Percentiles rank a stretch among this genome's conserved stretches.
Conservation (phyloP, 139 green algal species). For the Chlorella vulgaris region DNA sequence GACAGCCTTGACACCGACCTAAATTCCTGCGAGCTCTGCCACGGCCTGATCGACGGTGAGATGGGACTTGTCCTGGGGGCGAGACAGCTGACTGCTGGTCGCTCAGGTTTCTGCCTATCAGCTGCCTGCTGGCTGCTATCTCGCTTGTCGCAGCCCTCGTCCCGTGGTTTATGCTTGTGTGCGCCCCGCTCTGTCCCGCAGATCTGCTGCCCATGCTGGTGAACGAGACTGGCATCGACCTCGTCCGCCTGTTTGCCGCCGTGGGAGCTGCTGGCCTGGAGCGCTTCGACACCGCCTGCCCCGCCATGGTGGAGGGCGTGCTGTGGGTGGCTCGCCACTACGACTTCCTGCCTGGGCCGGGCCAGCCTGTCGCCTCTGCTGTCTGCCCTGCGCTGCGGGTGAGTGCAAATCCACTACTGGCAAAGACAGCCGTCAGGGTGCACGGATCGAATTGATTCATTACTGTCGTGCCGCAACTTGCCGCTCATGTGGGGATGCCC, state of each 20-base stretch:
- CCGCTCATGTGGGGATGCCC: too few relatives aligned
- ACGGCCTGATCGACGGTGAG: background rate
- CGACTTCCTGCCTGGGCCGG: background rate
- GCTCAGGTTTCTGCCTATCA: background rate
- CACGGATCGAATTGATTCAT: too few relatives aligned
- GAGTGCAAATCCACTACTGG: too few relatives aligned
- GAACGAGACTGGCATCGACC: background rate
- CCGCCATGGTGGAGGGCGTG: conserved; percentile 6
- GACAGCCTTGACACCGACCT: background rate
- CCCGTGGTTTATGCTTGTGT: too few relatives aligned
- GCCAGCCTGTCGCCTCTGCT: background rate
- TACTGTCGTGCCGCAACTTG: too few relatives aligned
- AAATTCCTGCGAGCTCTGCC: background rate
- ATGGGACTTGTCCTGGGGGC: background rate
- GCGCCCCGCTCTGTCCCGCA: too few relatives aligned
- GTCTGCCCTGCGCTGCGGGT: background rate
- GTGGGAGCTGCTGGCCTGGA: background rate
- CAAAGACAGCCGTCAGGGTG: too few relatives aligned
- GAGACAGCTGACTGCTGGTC: background rate
- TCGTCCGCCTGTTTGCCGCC: background rate
- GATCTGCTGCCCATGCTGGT: background rate
- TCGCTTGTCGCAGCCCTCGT: too few relatives aligned
- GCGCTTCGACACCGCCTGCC: background rate
- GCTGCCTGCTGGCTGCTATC: too few relatives aligned
- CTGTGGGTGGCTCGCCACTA: conserved; percentile 3